phyloP scores from a whole-genome alignment of 306 rosid species.

The Quillaja saponaria region DNA sequence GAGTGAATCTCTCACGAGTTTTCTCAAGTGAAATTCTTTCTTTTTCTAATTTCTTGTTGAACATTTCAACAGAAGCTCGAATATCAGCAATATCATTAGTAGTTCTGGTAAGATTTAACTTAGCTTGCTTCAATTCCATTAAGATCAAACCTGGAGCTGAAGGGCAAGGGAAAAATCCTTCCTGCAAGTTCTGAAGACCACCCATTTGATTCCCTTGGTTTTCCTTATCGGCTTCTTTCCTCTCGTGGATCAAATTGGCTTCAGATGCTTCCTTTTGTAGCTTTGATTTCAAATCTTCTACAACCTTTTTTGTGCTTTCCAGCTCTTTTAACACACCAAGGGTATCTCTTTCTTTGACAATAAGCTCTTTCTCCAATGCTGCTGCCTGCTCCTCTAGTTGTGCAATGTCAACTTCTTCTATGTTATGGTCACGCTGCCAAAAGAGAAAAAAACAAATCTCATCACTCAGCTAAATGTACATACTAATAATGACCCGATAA shows the following conservation, averaged over 20 bases:
- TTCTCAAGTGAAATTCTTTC: constrained; percentile 75
- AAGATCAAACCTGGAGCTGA: constrained; percentile 59
- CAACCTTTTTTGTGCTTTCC: constrained; percentile 43
- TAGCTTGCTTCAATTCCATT: constrained; percentile 83
- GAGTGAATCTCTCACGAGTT: constrained; percentile 70
- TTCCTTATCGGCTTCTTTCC: constrained; percentile 56
- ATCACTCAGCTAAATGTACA: no score
- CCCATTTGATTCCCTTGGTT: constrained; percentile 41
- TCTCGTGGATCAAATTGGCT: constrained; percentile 26
- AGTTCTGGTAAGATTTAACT: constrained; percentile 70
- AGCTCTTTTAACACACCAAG: constrained; percentile 56
- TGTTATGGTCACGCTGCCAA: constrained; percentile 27
- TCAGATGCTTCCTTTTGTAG: constrained; percentile 53
- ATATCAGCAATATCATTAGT: constrained; percentile 77
- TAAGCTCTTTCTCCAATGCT: constrained; percentile 50
- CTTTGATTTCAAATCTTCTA: constrained; percentile 49
- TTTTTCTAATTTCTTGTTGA: constrained; percentile 71
- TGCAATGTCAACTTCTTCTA: constrained; percentile 36
- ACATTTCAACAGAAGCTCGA: constrained; percentile 64
- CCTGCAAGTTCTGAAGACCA: constrained; percentile 25
- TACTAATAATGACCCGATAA: no score
- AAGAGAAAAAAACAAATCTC: not conserved
- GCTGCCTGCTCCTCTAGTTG: constrained; percentile 47
- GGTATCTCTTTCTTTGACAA: constrained; percentile 54
- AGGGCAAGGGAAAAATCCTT: constrained; percentile 36